Conservation (phyloP, 371 early-diverging fungal genomes). For the Coemansia sp. region DNA sequence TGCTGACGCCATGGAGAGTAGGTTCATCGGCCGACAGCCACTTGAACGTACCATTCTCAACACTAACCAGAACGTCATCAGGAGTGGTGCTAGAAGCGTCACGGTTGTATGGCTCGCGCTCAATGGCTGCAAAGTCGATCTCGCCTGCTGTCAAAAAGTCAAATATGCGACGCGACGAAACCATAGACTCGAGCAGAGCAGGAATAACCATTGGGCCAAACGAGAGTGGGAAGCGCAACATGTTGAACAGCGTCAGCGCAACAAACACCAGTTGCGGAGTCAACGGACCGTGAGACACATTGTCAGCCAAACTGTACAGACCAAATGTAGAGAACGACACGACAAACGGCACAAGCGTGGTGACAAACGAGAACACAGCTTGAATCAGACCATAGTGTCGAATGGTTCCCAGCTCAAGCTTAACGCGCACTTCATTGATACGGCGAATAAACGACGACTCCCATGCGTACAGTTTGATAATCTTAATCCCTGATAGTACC, state of each 20-base stretch:
- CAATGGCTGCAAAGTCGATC: conserved; percentile 65
- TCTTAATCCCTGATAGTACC: conserved; percentile 86
- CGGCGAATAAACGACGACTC: conserved; percentile 63
- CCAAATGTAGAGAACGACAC: conserved; percentile 83
- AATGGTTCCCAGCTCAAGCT: conserved; percentile 71
- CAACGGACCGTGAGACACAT: conserved; percentile 58
- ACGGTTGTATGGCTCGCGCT: conserved; percentile 42
- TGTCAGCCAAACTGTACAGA: conserved; percentile 61
- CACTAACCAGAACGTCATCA: conserved; percentile 28
- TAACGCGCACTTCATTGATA: conserved; percentile 72
- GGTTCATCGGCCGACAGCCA: conserved; percentile 60
- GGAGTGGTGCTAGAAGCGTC: neutral
- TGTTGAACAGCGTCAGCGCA: conserved; percentile 85
- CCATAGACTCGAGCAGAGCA: conserved; percentile 73
- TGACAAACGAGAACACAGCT: conserved; percentile 54
- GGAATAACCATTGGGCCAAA: conserved; percentile 73
- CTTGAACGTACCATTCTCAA: conserved; percentile 37
- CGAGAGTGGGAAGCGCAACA: conserved; percentile 82
- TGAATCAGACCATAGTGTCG: conserved; percentile 60
- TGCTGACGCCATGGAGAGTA: conserved; percentile 61
- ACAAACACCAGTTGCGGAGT: conserved; percentile 81
- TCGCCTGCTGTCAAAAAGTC: conserved; percentile 75
- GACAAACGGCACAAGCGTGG: conserved; percentile 76
- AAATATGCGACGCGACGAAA: conserved; percentile 74
- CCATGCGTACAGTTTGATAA: conserved; percentile 87